These are phyloP conservation scores for Talaromyces sp. DNA, from an alignment of 2,329 filamentous ascomycete genomes.

Conservation along the genomic window DNA sequence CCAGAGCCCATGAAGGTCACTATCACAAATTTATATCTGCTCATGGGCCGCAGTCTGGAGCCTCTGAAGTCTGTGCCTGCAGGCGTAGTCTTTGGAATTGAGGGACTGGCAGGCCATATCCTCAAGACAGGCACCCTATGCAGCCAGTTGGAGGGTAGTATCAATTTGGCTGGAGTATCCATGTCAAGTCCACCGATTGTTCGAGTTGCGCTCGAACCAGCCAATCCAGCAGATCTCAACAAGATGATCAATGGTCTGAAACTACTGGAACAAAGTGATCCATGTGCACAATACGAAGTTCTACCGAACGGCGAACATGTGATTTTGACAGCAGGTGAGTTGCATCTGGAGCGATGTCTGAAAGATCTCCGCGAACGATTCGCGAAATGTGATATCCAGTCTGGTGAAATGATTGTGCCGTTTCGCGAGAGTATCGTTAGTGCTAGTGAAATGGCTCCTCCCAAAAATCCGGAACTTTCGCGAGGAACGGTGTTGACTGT, in stretches of 20 bases:
- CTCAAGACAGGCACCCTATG: slow-evolving; percentile 93
- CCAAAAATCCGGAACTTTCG: slow-evolving; percentile 78
- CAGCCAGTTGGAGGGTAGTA: slow-evolving; percentile 76
- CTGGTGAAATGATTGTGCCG: slow-evolving; percentile 88
- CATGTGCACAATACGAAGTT: slow-evolving; percentile 92
- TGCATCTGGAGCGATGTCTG: slow-evolving; percentile 89
- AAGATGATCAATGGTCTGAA: slow-evolving; percentile 90
- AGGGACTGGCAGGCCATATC: slow-evolving; percentile 86
- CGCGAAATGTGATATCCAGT: slow-evolving; percentile 89
- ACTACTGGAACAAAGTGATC: slow-evolving; percentile 88
- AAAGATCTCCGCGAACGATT: slow-evolving; percentile 92
- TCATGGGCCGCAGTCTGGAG: slow-evolving; percentile 91
- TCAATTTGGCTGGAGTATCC: slow-evolving; percentile 84
- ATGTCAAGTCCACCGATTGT: slow-evolving; percentile 87
- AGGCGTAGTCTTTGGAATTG: slow-evolving; percentile 92
- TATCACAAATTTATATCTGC: slow-evolving; percentile 83
- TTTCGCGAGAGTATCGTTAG: slow-evolving; percentile 89
- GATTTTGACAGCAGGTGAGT: slow-evolving; percentile 84
- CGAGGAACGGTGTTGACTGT: slow-evolving; percentile 71
- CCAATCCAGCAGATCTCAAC: slow-evolving; percentile 81
- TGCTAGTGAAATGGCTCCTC: slow-evolving; percentile 86
- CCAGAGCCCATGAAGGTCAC: slow-evolving; percentile 78
- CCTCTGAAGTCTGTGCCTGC: slow-evolving; percentile 79
- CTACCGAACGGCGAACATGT: slow-evolving; percentile 93
- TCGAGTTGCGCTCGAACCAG: slow-evolving; percentile 89